Percentiles rank a stretch among this genome's conserved stretches.
These are phyloP conservation scores for Nemania diffusa DNA, from an alignment of 2,329 filamentous ascomycete species.

Conservation along the genomic window DNA sequence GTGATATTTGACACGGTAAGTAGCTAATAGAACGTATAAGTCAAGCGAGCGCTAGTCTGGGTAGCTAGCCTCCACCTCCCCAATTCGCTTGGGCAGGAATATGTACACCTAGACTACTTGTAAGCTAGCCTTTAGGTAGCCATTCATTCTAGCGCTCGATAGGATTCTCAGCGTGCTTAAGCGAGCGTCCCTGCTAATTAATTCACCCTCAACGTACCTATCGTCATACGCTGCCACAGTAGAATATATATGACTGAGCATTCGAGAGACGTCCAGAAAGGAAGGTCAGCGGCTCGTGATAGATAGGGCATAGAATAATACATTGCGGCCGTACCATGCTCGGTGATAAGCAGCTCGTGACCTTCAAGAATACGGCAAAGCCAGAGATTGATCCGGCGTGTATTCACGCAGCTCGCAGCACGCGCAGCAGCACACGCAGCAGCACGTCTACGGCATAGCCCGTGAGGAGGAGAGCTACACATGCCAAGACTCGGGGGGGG, in stretches of 20 bases:
- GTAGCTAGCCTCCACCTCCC: conserved; percentile 13
- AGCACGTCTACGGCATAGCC: conserved; percentile 5
- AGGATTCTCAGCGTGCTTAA: conserved; percentile 24
- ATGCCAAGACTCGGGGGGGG: conserved; percentile 36
- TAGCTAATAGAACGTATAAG: not conserved
- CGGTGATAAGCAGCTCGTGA: conserved; percentile 41
- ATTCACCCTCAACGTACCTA: conserved; percentile 8
- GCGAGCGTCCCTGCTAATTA: conserved; percentile 24
- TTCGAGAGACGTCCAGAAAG: conserved; percentile 41
- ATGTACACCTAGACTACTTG: conserved; percentile 9
- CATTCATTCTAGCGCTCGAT: conserved; percentile 24
- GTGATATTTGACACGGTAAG: conserved; percentile 6
- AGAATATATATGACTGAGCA: conserved; percentile 5
- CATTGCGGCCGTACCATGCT: conserved; percentile 43
- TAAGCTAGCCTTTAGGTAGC: conserved; percentile 8
- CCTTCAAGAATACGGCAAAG: conserved; percentile 37
- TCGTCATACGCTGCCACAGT: not conserved
- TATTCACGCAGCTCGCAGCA: conserved; percentile 21
- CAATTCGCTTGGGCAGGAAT: conserved; percentile 12
- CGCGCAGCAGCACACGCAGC: too few species aligned
- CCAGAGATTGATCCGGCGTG: conserved; percentile 36
- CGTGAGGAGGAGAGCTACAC: conserved; percentile 23
- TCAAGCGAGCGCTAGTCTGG: not conserved
- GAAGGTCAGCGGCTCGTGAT: conserved; percentile 43
- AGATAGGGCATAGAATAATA: conserved; percentile 41